Evolutionary conservation across 1,284 basidiomycete species (phyloP), one percentile per base, ranked within the genome.

Genomic region (Phaffia rhodozyma): DNA sequence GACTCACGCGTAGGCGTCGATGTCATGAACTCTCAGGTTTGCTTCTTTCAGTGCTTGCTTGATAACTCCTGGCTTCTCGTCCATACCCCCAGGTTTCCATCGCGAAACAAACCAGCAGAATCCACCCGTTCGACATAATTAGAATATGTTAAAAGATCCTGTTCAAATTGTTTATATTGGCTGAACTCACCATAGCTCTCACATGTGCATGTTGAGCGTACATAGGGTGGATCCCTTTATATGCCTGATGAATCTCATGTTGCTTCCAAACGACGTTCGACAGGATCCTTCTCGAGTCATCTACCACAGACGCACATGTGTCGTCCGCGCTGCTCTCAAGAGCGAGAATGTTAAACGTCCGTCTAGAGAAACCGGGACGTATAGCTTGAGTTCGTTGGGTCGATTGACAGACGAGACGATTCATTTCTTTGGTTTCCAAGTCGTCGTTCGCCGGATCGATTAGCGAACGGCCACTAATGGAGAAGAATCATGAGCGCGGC

Each of bases 231-330:
- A 96, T 96, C 0, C 92, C 92, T 1, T 89, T 87, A 70, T 79
- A 86, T 43, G 72, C 29, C 67, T 68, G 61, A 66, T 77, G 76
- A 29, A 73, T 66, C 29, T 81, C 70, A 69, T 87, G 80, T 71
- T 94, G 91, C 71, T 85, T 87, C 50, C 88, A 76, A 64, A 94
- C 86, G 9, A 92, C 81, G 74, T 90, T 92, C 3, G 89, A 84
- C 58, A 88, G 81, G 56, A 96, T 84, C 62, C 79, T 70, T 11
- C 83, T 79, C 27, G 82, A 76, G 0, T 84, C 85, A 34, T 81
- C 81, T 56, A 94, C 85, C 61, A 96, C 79, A 1, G 90, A 86
- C 21, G 85, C 89, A 70, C 89, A 92, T 1, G 89, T 87, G 72
- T 94, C 91, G 74, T 96, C 91, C 6, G 91, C 91, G 16, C 88